Conservation (phyloP, 169 alveolate species). For the Plasmodium coatneyi region DNA sequence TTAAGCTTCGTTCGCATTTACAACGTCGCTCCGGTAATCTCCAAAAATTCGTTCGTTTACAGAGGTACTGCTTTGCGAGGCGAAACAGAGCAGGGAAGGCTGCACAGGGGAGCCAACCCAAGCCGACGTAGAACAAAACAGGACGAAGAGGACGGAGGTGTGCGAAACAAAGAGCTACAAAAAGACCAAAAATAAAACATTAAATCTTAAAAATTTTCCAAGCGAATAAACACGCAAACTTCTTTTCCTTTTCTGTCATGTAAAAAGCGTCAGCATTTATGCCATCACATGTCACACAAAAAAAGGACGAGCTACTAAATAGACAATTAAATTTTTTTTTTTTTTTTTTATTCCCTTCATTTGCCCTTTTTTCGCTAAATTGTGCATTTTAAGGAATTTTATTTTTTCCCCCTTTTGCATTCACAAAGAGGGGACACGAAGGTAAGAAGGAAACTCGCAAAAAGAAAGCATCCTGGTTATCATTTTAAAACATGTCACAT, state of each 20-base stretch:
- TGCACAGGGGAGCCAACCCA: not conserved
- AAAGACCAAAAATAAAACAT: not conserved
- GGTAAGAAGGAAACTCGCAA: not conserved
- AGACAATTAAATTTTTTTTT: not conserved
- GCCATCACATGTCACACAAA: not conserved
- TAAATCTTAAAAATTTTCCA: not conserved
- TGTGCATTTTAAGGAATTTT: conserved; percentile 15
- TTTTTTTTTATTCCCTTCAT: not conserved
- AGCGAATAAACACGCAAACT: not conserved
- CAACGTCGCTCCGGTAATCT: not conserved
- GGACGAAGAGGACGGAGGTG: not conserved
- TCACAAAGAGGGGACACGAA: not conserved
- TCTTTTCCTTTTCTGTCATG: not conserved
- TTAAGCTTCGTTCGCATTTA: not conserved
- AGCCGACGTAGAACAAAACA: not conserved
- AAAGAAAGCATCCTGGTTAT: not conserved
- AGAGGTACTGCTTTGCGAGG: not conserved
- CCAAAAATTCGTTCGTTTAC: not conserved
- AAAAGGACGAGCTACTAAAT: not conserved
- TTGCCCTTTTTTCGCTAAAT: not conserved
- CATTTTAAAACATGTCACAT: not conserved
- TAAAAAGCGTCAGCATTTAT: not conserved
- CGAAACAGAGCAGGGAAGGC: not conserved
- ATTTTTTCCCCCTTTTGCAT: conserved; percentile 17
- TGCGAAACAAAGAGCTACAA: not conserved